Conservation (phyloP, 192 early-diverging fungal species). For the Linnemannia schmuckeri region DNA sequence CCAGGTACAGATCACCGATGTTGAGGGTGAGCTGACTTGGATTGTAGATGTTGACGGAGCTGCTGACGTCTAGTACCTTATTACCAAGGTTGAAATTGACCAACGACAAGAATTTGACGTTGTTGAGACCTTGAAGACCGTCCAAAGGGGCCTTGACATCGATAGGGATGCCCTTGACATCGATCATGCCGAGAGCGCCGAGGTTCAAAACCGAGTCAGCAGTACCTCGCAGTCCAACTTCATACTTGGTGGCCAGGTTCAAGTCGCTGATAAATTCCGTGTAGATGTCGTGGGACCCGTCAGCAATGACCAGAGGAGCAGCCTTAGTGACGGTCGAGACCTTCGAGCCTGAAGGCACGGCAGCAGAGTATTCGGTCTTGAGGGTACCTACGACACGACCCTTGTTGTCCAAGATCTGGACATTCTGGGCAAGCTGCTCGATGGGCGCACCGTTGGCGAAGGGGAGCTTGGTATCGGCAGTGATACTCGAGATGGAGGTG, state of each 20-base stretch:
- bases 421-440: conserved; percentile 56
- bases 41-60: conserved; percentile 32
- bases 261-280: conserved; percentile 59
- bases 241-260: conserved; percentile 40
- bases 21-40: conserved; percentile 43
- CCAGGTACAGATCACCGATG: conserved; percentile 15
- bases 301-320: conserved; percentile 50
- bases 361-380: conserved; percentile 1
- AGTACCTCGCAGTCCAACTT: conserved; percentile 59
- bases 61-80: too few species aligned
- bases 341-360: conserved; percentile 50
- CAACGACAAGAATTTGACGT: conserved; percentile 40
- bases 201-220: conserved; percentile 52
- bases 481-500: conserved; percentile 52
- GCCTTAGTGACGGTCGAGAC: conserved; percentile 40
- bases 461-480: conserved; percentile 64
- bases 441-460: conserved; percentile 67
- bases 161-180: conserved; percentile 54
- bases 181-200: conserved; percentile 57
- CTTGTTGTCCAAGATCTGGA: conserved; percentile 48
- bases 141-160: conserved; percentile 48
- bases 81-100: too few species aligned
- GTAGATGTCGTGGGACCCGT: conserved; percentile 52
- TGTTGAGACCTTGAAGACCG: conserved; percentile 40
- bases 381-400: conserved; percentile 25